phyloP scores from a whole-genome alignment of 352 stramenopile genomes.

The Globisporangium cylindrosporum region DNA sequence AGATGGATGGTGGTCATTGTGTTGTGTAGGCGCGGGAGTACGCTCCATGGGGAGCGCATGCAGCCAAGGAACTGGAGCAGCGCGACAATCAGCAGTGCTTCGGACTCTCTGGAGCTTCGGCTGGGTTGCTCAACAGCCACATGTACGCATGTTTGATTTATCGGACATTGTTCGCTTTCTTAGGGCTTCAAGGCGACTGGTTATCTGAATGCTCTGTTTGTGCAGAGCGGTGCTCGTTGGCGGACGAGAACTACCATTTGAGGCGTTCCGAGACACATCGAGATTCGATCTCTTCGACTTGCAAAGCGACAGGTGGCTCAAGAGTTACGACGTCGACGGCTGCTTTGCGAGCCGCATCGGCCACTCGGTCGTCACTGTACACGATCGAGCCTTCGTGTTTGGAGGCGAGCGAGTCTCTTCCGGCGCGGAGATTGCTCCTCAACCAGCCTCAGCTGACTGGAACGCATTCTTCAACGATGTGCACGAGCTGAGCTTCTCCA shows the following conservation, averaged over 20 bases:
- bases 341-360: conserved; percentile 48
- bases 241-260: conserved; percentile 39
- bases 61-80: conserved; percentile 25
- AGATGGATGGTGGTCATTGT: neutral
- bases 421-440: conserved; percentile 1
- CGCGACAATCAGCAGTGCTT: conserved; percentile 14
- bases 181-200: neutral
- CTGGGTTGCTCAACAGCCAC: conserved; percentile 38
- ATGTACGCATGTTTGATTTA: conserved; percentile 29
- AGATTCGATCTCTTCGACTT: conserved; percentile 67
- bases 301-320: conserved; percentile 40
- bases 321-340: conserved; percentile 56
- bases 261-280: conserved; percentile 22
- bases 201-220: neutral
- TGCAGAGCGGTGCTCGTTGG: conserved; percentile 56
- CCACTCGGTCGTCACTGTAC: conserved; percentile 42
- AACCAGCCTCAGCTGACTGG: neutral
- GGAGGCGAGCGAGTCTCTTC: conserved; percentile 40
- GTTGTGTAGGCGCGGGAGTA: conserved; percentile 39
- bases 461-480: conserved; percentile 29
- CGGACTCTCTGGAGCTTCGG: conserved; percentile 23
- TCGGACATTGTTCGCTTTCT: neutral
- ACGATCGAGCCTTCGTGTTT: conserved; percentile 45
- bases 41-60: conserved; percentile 37
- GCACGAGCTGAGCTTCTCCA: conserved; percentile 36